Conservation (phyloP, 108 stramenopile species). For the Cyclotella distinguenda region DNA sequence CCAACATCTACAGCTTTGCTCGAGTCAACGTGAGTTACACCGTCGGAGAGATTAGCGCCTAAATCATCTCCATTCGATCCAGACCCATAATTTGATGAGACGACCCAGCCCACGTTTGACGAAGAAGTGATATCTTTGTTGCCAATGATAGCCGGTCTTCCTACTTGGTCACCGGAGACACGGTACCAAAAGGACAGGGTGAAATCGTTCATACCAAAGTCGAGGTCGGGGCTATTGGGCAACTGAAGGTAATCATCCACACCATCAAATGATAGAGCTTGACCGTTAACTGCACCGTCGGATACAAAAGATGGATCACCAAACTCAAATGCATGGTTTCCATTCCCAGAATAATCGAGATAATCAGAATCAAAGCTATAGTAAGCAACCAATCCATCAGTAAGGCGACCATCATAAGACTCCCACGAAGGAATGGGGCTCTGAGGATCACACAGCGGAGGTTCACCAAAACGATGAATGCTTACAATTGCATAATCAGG, state of each 20-base stretch:
- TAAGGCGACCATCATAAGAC: neutral
- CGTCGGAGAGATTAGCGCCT: slow-evolving; percentile 15
- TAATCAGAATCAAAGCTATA: slow-evolving; percentile 15
- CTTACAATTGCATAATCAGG: too few species aligned
- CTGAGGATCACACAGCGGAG: too few species aligned
- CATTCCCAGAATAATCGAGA: slow-evolving; percentile 18
- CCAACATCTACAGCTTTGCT: slow-evolving; percentile 20
- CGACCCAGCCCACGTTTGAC: slow-evolving; percentile 19
- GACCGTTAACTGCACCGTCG: slow-evolving; percentile 9
- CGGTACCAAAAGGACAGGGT: slow-evolving; percentile 29
- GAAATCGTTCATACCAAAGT: slow-evolving; percentile 11
- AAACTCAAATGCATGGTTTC: slow-evolving; percentile 9
- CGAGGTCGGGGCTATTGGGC: slow-evolving; percentile 7
- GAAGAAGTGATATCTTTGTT: slow-evolving; percentile 16
- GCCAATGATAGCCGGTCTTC: slow-evolving; percentile 14
- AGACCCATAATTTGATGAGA: slow-evolving; percentile 18
- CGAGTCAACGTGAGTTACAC: neutral
- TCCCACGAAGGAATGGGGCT: slow-evolving; percentile 16
- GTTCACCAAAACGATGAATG: too few species aligned
- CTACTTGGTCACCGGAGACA: slow-evolving; percentile 8
- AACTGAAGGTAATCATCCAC: slow-evolving; percentile 15
- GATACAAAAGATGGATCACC: slow-evolving; percentile 5
- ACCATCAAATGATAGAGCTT: slow-evolving; percentile 20
- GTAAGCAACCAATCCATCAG: slow-evolving; percentile 11
- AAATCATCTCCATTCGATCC: slow-evolving; percentile 30